Conservation (phyloP, 768 basidiomycete species). For the Agaricus sinodeliciosus region DNA sequence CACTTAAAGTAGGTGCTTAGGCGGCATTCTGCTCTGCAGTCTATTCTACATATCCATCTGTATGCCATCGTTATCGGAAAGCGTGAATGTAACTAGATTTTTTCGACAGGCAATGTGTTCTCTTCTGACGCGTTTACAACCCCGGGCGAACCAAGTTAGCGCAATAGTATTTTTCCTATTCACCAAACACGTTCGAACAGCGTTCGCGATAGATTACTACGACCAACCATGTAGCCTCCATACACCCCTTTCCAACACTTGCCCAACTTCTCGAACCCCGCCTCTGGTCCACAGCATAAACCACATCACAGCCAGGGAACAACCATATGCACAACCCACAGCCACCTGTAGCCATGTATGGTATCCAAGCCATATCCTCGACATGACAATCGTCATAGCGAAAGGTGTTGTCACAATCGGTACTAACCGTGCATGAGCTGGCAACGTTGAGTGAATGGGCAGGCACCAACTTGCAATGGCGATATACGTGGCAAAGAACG, state of each 20-base stretch:
- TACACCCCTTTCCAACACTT: constrained; percentile 17
- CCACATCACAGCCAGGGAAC: constrained; percentile 46
- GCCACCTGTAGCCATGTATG: constrained; percentile 68
- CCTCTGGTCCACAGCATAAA: constrained; percentile 47
- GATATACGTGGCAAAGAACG: constrained; percentile 57
- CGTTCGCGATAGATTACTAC: not conserved
- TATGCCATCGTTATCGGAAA: too few species aligned
- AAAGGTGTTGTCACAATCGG: constrained; percentile 47
- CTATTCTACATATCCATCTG: too few species aligned
- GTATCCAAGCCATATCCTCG: constrained; percentile 70
- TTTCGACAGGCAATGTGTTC: too few species aligned
- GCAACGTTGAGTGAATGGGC: constrained; percentile 50
- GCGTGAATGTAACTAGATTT: too few species aligned
- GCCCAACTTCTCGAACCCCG: constrained; percentile 20
- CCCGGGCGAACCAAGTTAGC: too few species aligned
- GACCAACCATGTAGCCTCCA: constrained; percentile 4
- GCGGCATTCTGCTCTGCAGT: too few species aligned
- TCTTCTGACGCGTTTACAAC: too few species aligned
- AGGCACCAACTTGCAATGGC: constrained; percentile 49
- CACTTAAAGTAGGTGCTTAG: too few species aligned
- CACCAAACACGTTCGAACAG: too few species aligned
- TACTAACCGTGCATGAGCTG: constrained; percentile 31
- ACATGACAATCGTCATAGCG: constrained; percentile 48
- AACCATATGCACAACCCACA: constrained; percentile 52
- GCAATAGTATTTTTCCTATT: too few species aligned